These are phyloP conservation scores for Scheffersomyces cryptocercus DNA, from an alignment of 1,139 yeast species.

Conservation along the genomic window DNA sequence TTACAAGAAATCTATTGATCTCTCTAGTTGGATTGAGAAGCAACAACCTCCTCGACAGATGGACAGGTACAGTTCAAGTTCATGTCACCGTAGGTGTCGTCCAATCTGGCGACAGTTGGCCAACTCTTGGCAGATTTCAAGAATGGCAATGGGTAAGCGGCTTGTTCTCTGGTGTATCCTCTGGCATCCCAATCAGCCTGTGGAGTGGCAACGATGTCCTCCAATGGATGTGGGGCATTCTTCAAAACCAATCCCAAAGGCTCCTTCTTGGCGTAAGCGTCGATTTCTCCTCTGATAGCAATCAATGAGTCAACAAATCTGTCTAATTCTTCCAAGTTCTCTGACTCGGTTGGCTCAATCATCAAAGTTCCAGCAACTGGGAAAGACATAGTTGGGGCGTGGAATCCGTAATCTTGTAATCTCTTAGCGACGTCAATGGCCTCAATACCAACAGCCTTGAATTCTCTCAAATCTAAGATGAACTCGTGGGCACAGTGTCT, in stretches of 20 bases:
- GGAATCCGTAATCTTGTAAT: constrained; percentile 97
- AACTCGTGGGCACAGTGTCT: constrained; percentile 96
- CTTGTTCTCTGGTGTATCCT: constrained; percentile 90
- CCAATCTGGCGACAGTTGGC: constrained; percentile 92
- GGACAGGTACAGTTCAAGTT: constrained; percentile 94
- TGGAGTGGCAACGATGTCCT: constrained; percentile 63
- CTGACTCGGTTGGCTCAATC: constrained; percentile 98
- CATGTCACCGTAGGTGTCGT: constrained; percentile 93
- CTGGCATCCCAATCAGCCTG: constrained; percentile 72
- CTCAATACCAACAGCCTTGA: constrained; percentile 79
- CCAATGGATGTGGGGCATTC: constrained; percentile 90
- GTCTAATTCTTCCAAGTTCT: constrained; percentile 82
- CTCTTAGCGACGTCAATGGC: constrained; percentile 97
- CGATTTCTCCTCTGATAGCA: constrained; percentile 79
- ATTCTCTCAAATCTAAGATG: constrained; percentile 85
- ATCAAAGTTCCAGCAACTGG: constrained; percentile 96
- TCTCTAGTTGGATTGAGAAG: constrained; percentile 4
- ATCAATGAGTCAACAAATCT: constrained; percentile 88
- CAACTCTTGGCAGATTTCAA: constrained; percentile 80
- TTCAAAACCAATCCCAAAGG: constrained; percentile 72
- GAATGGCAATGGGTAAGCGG: constrained; percentile 84
- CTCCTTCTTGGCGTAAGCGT: constrained; percentile 67
- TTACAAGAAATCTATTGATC: neutral
- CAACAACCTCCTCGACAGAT: constrained; percentile 67
- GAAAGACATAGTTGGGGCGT: constrained; percentile 98